Base-by-base conservation (phyloP, 306 rosid species). In the Leucaena leucocephala region DNA sequence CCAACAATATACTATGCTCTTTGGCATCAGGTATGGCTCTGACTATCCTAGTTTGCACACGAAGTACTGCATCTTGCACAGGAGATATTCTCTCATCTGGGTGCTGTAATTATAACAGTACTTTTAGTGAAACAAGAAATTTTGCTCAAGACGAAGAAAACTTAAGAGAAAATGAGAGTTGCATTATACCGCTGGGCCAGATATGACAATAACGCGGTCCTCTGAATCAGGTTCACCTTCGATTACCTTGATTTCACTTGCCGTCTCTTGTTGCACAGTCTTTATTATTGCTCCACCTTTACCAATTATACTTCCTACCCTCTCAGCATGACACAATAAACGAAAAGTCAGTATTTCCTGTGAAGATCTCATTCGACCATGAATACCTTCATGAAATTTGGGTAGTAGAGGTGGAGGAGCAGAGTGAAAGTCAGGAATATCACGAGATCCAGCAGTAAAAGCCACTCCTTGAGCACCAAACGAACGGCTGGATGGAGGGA, bases 41-140 rank as follows among this genome's bases (percentile, higher is more conserved):
- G 68, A 82, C 88, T 75, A 96, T 90, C 85, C 96, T 89, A 74
- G 71, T 82, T 81, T 91, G 97, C 79, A 96, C 96, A 27, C 93
- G 97, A 74, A 96, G 91, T 72, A 91, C 90, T 40, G 97, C 99
- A 81, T 96, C 99, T 93, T 96, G 99, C 80, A 93, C 97, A 49
- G 90, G 85, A 44, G 99, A 96, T 82, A 96, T 77, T 84, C 98
- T 89, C 74, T 96, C 99, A 35, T 93, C 97, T 71, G 97, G 99
- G 80, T 89, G 93, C 99, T 96, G 97, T 88, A 85, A 85, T 55
- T 80, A 79, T 78, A 42, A 78, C 82, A 63, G 43, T 70, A 35
- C 57, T 74, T 81, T 87, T 58, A 88, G 81, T 38, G 40, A 55
- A 73, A 27, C 67, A 79, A 77, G 58, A 80, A 65, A 77, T 39